Evolutionary conservation across 352 stramenopile genomes (phyloP).

Genomic region (Pilasporangium apinafurcum): DNA sequence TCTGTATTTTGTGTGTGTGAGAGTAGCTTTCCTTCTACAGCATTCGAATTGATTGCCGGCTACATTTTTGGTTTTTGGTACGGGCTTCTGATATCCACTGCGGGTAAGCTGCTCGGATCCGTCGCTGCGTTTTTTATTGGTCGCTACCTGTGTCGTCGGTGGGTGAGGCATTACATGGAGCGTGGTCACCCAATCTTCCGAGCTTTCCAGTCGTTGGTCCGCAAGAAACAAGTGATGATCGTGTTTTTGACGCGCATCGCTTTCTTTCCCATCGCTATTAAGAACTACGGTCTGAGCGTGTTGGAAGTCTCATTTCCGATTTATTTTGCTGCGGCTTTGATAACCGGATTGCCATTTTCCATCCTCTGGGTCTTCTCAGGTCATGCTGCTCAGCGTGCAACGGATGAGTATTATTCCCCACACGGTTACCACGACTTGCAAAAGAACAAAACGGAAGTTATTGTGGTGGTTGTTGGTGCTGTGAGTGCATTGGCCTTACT

Average conservation of each 20-base stretch:
- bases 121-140: slow-evolving; percentile 66
- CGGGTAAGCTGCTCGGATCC: slow-evolving; percentile 63
- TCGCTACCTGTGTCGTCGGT: slow-evolving; percentile 50
- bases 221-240: slow-evolving; percentile 56
- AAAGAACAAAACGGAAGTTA: slow-evolving; percentile 41
- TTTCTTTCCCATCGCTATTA: slow-evolving; percentile 82
- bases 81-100: slow-evolving; percentile 46
- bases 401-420: slow-evolving; percentile 32
- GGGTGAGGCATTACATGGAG: slow-evolving; percentile 65
- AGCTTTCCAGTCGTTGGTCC: slow-evolving; percentile 57
- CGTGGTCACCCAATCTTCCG: slow-evolving; percentile 62
- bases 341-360: slow-evolving; percentile 66
- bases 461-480: slow-evolving; percentile 48
- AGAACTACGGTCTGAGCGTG: slow-evolving; percentile 83
- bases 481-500: slow-evolving; percentile 50
- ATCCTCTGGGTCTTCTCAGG: slow-evolving; percentile 77
- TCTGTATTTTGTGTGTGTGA: background rate
- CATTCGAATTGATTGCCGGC: slow-evolving; percentile 69
- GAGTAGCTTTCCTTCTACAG: slow-evolving; percentile 59
- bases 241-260: slow-evolving; percentile 75
- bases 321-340: slow-evolving; percentile 54
- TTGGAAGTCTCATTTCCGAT: slow-evolving; percentile 63
- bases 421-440: slow-evolving; percentile 22
- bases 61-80: slow-evolving; percentile 81
- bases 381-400: slow-evolving; percentile 57